A percentile compares a stretch with the other conserved stretches of the same genome.
Conservation (phyloP, 2,329 filamentous ascomycete genomes). For the Fusarium fracticaudum region DNA sequence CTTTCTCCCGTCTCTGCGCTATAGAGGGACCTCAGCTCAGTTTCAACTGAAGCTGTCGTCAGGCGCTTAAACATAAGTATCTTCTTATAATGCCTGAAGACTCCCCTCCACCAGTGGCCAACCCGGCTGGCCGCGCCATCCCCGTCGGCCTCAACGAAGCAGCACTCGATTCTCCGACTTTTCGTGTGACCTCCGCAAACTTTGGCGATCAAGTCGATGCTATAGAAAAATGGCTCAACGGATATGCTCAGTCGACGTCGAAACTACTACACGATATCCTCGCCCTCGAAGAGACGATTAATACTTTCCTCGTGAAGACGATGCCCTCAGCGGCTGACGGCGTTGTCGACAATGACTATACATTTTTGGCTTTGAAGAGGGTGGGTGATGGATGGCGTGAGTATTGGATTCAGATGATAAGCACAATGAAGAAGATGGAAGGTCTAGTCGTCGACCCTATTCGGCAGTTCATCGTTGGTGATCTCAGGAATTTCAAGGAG, state of each 20-base stretch:
- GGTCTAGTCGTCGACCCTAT: conserved; percentile 82
- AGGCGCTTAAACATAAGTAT: conserved; percentile 26
- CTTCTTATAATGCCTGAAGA: conserved; percentile 35
- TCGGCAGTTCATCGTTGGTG: conserved; percentile 77
- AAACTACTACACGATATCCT: conserved; percentile 71
- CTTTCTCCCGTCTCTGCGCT: conserved; percentile 16
- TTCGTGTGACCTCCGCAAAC: conserved; percentile 85
- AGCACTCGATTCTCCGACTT: conserved; percentile 94
- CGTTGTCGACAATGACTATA: conserved; percentile 94
- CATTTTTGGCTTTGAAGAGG: conserved; percentile 83
- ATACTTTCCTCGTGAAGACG: conserved; percentile 78
- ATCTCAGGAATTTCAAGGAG: conserved; percentile 89
- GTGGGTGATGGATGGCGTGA: conserved; percentile 88
- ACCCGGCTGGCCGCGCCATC: conserved; percentile 48
- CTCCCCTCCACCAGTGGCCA: conserved; percentile 35
- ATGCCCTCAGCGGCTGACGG: conserved; percentile 84
- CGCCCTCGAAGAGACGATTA: conserved; percentile 81
- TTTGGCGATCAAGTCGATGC: conserved; percentile 92
- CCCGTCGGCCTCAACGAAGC: conserved; percentile 94
- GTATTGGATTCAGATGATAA: conserved; percentile 83
- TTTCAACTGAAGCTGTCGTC: conserved; percentile 41
- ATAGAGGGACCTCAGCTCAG: conserved; percentile 39
- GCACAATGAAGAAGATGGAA: conserved; percentile 81
- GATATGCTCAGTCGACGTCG: conserved; percentile 62
- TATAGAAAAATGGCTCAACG: conserved; percentile 90